Evolutionary conservation across 2,329 filamentous ascomycete genomes (phyloP).

Genomic region (Trichoderma sp.): DNA sequence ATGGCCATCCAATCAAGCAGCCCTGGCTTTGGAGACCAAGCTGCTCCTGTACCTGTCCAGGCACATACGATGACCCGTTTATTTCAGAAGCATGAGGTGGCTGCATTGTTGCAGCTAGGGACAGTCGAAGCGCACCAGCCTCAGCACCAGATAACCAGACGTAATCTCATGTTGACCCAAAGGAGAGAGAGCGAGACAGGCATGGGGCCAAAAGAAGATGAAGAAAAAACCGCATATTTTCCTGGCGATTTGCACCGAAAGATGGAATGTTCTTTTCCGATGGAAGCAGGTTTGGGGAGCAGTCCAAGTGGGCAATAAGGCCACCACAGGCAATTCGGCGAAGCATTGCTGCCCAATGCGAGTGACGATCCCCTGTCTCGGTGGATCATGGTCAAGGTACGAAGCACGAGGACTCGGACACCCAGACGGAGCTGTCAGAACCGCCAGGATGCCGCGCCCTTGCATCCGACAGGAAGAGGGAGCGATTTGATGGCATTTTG

Average conservation of each 20-base stretch:
- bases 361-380: not conserved
- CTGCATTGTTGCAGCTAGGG: not conserved
- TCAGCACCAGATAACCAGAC: not conserved
- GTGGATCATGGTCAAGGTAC: slow-evolving; percentile 9
- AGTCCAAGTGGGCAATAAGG: slow-evolving; percentile 11
- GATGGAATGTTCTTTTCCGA: not conserved
- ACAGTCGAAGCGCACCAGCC: not conserved
- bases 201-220: not conserved
- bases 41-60: not conserved
- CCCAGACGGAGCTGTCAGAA: not conserved
- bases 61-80: not conserved
- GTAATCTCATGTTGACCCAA: not conserved
- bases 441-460: not conserved
- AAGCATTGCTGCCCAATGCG: slow-evolving; percentile 28
- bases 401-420: not conserved
- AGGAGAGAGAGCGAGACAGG: not conserved
- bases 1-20: slow-evolving; percentile 16
- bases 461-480: not conserved
- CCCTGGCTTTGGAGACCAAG: not conserved
- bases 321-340: not conserved
- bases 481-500: not conserved
- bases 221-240: not conserved
- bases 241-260: not conserved
- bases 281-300: not conserved
- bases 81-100: slow-evolving; percentile 12